phyloP scores from a whole-genome alignment of 176 grass and related monocot genomes.

The Panicum miliaceum region DNA sequence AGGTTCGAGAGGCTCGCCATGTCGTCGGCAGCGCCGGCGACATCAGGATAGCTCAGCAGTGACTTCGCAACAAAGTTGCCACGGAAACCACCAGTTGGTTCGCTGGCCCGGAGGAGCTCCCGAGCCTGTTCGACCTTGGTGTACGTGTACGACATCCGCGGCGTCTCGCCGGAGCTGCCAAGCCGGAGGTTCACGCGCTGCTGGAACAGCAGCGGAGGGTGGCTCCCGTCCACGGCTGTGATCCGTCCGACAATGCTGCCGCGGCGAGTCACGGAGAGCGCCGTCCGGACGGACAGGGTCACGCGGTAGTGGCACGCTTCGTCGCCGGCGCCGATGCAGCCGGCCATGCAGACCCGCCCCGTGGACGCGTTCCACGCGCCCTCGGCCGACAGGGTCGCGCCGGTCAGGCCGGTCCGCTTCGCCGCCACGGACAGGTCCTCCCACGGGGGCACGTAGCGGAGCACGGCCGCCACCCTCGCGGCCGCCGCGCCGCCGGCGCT shows the following conservation, averaged over 20 bases:
- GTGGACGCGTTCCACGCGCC: conserved; percentile 64
- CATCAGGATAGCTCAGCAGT: conserved; percentile 68
- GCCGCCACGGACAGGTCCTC: conserved; percentile 47
- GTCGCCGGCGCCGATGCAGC: conserved; percentile 52
- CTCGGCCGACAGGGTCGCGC: conserved; percentile 65
- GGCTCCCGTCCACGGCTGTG: conserved; percentile 35
- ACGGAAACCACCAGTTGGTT: conserved; percentile 55
- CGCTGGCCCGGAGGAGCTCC: conserved; percentile 54
- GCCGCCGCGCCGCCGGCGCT: neutral
- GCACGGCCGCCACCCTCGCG: conserved; percentile 66
- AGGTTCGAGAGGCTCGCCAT: conserved; percentile 43
- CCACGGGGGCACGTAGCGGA: conserved; percentile 57
- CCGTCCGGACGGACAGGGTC: conserved; percentile 62
- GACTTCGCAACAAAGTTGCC: conserved; percentile 66
- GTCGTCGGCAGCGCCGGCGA: neutral
- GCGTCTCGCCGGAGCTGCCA: neutral
- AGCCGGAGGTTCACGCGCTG: neutral
- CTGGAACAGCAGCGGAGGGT: neutral
- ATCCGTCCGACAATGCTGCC: conserved; percentile 59
- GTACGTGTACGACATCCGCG: conserved; percentile 53
- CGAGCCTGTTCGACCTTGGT: conserved; percentile 51
- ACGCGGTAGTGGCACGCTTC: conserved; percentile 59
- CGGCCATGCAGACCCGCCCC: conserved; percentile 84
- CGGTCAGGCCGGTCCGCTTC: conserved; percentile 55
- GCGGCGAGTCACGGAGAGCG: conserved; percentile 50